phyloP scores from a whole-genome alignment of 2,329 filamentous ascomycete species.

The Lecanicillium sp. region DNA sequence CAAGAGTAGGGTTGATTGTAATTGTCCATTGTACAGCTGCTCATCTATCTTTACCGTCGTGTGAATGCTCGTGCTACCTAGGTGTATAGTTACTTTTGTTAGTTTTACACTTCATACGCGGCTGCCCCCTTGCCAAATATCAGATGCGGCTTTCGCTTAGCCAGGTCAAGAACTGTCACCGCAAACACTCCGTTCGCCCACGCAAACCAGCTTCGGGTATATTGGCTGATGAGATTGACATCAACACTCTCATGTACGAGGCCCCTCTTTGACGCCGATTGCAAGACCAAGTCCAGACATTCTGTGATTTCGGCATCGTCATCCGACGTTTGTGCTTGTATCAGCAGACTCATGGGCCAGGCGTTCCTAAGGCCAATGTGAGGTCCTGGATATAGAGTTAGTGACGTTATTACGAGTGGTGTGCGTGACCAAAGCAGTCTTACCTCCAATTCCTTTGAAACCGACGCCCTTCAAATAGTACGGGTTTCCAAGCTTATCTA shows the following conservation, averaged over 20 bases:
- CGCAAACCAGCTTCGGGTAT: slow-evolving; percentile 91
- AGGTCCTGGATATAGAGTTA: slow-evolving; percentile 30
- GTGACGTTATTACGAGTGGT: neutral
- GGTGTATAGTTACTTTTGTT: no score
- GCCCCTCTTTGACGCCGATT: slow-evolving; percentile 66
- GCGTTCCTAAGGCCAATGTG: slow-evolving; percentile 80
- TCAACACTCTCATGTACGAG: slow-evolving; percentile 89
- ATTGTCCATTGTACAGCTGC: no score
- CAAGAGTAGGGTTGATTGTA: no score
- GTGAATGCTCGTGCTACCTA: no score
- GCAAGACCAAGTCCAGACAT: slow-evolving; percentile 66
- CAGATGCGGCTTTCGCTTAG: slow-evolving; percentile 78
- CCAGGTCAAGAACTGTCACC: slow-evolving; percentile 82
- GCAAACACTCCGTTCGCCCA: slow-evolving; percentile 98
- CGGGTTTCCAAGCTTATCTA: slow-evolving; percentile 70
- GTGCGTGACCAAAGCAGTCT: slow-evolving; percentile 14
- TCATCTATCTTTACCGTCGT: no score
- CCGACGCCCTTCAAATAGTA: slow-evolving; percentile 73
- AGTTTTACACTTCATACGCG: slow-evolving; percentile 46
- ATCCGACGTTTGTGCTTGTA: slow-evolving; percentile 83
- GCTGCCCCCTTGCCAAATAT: slow-evolving; percentile 62
- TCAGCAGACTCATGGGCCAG: slow-evolving; percentile 92
- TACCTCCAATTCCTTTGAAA: slow-evolving; percentile 85
- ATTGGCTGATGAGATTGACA: slow-evolving; percentile 57
- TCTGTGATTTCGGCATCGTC: slow-evolving; percentile 73